phyloP scores from a whole-genome alignment of 1,284 basidiomycete species.

The Ceratobasidium sp. region DNA sequence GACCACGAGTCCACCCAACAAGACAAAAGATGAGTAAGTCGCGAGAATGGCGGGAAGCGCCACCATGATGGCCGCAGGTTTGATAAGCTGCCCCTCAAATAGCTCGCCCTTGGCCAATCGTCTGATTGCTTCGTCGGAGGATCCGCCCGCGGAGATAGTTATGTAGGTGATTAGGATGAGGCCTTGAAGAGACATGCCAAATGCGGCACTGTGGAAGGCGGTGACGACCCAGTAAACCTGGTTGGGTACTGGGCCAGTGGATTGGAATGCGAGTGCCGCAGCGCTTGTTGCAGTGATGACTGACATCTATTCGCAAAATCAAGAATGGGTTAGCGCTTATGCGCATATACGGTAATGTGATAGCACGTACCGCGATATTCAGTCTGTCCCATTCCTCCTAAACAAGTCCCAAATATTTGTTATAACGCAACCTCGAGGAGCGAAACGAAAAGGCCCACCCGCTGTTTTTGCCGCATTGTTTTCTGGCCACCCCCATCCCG shows the following conservation, averaged over 20 bases:
- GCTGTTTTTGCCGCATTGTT: slow-evolving; percentile 15
- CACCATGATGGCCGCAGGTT: slow-evolving; percentile 9
- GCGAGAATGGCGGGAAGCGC: slow-evolving; percentile 4
- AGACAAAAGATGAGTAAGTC: neutral
- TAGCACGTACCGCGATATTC: slow-evolving; percentile 9
- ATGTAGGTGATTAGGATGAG: slow-evolving; percentile 15
- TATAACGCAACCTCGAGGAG: too few species aligned
- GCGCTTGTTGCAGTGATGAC: slow-evolving; percentile 27
- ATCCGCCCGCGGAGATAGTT: slow-evolving; percentile 10
- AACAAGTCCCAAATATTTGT: neutral
- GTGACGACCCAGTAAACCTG: slow-evolving; percentile 3
- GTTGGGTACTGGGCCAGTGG: neutral
- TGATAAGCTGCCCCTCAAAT: neutral
- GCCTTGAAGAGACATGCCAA: slow-evolving; percentile 21
- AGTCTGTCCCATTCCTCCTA: slow-evolving; percentile 32
- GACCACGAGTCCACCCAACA: neutral
- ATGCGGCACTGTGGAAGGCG: slow-evolving; percentile 16
- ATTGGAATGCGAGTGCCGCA: slow-evolving; percentile 10
- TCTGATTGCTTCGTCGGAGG: slow-evolving; percentile 11
- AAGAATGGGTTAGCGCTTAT: too few species aligned
- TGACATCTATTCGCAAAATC: slow-evolving; percentile 10
- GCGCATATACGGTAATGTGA: too few species aligned
- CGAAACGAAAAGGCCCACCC: too few species aligned
- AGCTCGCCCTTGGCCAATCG: slow-evolving; percentile 3
- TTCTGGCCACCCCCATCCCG: neutral